Conservation (phyloP, 805 yeast species). For the Lachancea nothofagi region DNA sequence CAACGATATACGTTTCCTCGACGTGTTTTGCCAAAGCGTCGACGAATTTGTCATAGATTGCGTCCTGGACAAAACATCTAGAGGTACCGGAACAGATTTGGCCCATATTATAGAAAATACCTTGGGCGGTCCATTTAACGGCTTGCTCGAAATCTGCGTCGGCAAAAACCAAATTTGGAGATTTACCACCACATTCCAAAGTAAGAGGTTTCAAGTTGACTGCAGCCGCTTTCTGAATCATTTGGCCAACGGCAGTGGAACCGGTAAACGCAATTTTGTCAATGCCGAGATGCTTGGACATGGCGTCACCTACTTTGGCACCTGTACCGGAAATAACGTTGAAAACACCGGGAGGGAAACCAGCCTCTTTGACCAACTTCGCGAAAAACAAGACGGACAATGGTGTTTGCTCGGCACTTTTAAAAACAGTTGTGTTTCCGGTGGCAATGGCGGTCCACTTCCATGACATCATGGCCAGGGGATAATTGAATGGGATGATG, state of each 20-base stretch:
- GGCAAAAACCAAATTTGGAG: slow-evolving; percentile 43
- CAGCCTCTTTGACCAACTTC: slow-evolving; percentile 39
- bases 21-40: slow-evolving; percentile 35
- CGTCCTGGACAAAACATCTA: slow-evolving; percentile 51
- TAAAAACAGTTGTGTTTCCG: slow-evolving; percentile 44
- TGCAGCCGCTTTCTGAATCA: slow-evolving; percentile 40
- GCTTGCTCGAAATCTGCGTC: slow-evolving; percentile 46
- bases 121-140: slow-evolving; percentile 47
- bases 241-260: slow-evolving; percentile 44
- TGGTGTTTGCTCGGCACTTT: slow-evolving; percentile 48
- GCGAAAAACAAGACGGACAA: slow-evolving; percentile 41
- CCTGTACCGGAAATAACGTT: slow-evolving; percentile 44
- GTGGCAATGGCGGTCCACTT: slow-evolving; percentile 45
- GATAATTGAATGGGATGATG: slow-evolving; percentile 50
- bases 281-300: slow-evolving; percentile 41
- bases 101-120: slow-evolving; percentile 57
- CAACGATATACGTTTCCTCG: slow-evolving; percentile 37
- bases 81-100: slow-evolving; percentile 64
- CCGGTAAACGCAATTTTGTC: slow-evolving; percentile 54
- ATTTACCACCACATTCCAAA: slow-evolving; percentile 50
- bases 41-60: slow-evolving; percentile 46
- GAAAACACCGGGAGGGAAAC: slow-evolving; percentile 48
- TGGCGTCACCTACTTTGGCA: slow-evolving; percentile 40
- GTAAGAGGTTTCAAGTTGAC: slow-evolving; percentile 43
- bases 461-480: slow-evolving; percentile 47